Evolutionary conservation across 768 basidiomycete species (phyloP).

Genomic region (Agrocybe pediades): DNA sequence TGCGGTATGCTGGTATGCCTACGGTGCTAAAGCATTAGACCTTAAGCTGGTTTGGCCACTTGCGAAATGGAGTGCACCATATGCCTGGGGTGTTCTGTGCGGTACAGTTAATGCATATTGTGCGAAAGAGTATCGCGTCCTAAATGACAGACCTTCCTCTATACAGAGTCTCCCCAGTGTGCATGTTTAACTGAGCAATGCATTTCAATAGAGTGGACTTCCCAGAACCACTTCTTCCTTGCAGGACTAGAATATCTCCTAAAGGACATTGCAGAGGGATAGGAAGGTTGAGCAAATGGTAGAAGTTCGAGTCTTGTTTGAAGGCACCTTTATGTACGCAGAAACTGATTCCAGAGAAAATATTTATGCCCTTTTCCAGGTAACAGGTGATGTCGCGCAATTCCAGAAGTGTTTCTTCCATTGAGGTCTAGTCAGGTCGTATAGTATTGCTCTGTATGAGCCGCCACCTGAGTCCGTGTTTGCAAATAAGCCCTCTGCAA

Average conservation of each 20-base stretch:
- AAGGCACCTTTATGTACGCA: slow-evolving; percentile 53
- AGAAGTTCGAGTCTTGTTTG: not conserved
- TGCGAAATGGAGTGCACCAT: slow-evolving; percentile 29
- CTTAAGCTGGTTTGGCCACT: not conserved
- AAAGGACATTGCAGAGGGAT: not conserved
- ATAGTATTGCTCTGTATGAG: not conserved
- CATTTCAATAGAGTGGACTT: slow-evolving; percentile 85
- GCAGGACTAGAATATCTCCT: slow-evolving; percentile 77
- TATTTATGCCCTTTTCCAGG: not conserved
- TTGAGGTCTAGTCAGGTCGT: slow-evolving; percentile 6
- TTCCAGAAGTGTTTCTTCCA: slow-evolving; percentile 46
- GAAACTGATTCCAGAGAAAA: slow-evolving; percentile 67
- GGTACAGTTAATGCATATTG: not conserved
- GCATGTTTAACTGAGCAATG: slow-evolving; percentile 75
- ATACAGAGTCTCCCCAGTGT: slow-evolving; percentile 64
- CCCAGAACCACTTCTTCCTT: slow-evolving; percentile 80
- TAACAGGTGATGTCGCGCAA: slow-evolving; percentile 41
- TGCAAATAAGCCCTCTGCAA: not conserved
- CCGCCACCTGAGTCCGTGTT: not conserved
- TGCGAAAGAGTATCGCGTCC: not conserved
- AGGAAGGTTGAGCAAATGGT: not conserved
- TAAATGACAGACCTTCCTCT: slow-evolving; percentile 55
- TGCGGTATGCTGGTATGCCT: slow-evolving; percentile 79
- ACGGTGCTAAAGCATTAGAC: slow-evolving; percentile 1
- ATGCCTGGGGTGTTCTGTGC: slow-evolving; percentile 48